A percentile compares a stretch with the other conserved stretches of the same genome.
Conservation (phyloP, 768 basidiomycete genomes). For the Russula virescens region DNA sequence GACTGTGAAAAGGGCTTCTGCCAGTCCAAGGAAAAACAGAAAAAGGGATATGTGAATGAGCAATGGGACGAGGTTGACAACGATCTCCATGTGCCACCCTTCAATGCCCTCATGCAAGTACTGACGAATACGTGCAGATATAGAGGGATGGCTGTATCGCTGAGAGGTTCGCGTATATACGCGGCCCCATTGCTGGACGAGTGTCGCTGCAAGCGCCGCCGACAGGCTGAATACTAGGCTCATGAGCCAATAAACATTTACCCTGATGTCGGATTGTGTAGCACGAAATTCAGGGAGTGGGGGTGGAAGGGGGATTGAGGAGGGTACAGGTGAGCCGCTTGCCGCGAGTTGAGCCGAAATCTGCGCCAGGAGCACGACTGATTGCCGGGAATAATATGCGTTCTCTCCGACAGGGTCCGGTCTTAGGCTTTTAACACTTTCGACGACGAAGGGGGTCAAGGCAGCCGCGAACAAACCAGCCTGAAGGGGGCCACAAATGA, state of each 20-base stretch:
- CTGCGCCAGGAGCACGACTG: constrained; percentile 13
- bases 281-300: constrained; percentile 10
- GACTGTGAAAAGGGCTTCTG: constrained; percentile 38
- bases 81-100: constrained; percentile 37
- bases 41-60: too few species aligned
- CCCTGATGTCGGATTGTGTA: constrained; percentile 32
- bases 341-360: constrained; percentile 20
- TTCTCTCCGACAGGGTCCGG: not conserved
- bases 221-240: constrained; percentile 36
- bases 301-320: not conserved
- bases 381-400: constrained; percentile 1
- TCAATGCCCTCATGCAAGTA: constrained; percentile 35
- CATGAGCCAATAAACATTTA: constrained; percentile 41
- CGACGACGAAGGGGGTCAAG: constrained; percentile 17
- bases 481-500: too few species aligned
- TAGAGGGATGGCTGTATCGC: constrained; percentile 27
- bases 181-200: too few species aligned
- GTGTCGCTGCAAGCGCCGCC: too few species aligned
- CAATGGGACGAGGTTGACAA: constrained; percentile 44
- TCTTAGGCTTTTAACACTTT: constrained; percentile 8
- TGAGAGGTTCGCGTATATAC: not conserved
- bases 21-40: constrained; percentile 45
- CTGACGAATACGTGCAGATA: constrained; percentile 39
- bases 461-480: constrained; percentile 17
- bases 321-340: constrained; percentile 5